Base-by-base conservation (phyloP, 202 grass and related monocot genomes). In the Brachypodium distachyon region DNA sequence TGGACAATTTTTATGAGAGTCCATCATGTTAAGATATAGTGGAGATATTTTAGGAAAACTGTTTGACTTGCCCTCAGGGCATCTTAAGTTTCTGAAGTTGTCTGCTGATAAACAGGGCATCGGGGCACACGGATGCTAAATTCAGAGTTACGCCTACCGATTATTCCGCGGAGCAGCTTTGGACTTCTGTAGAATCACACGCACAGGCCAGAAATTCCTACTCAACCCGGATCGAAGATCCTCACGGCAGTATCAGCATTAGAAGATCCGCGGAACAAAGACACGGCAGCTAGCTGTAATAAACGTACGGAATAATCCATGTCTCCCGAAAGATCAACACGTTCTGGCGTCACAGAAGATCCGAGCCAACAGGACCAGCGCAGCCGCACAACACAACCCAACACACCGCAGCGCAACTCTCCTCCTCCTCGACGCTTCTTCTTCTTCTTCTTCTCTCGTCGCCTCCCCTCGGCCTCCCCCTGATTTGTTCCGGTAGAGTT, bases 401-500 rank as follows among this genome's bases (percentile, higher is more conserved):
- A 17, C 59, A 29, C 14, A 67, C 17, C 7, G 9, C 40, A 43
- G 4, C 63, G 23, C 59, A 31, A 19, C 27, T 18, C 10, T 5
- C 12, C 56, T 0, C 37, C 37, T 4, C 58, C 13, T 0, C 7
- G 12, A n/a, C 36, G 4, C 28, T 19, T 12, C 21, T 42, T 23
- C 65, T 32, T 67, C 39, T 33, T 62, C 59, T 23, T 1, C 2
- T 38, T 44, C 52, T 22, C 59, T 12, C 33, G 40, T 19, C 21
- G 2, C 1, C 32, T 16, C 4, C 25, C 9, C 43, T 4, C 7
- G 1, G 0, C 2, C 67, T 47, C 62, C 61, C 70, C 12, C 66
- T 44, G 39, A 16, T 14, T 7, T 48, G 42, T 74, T 67, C 40
- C 69, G 84, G 81, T 76, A 76, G 69, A 74, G 54, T 68, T 33